A percentile compares a stretch with the other conserved stretches of the same genome.
Evolutionary conservation across 164 flowering plant genomes (phyloP).

Genomic region (Platanus orientalis): DNA sequence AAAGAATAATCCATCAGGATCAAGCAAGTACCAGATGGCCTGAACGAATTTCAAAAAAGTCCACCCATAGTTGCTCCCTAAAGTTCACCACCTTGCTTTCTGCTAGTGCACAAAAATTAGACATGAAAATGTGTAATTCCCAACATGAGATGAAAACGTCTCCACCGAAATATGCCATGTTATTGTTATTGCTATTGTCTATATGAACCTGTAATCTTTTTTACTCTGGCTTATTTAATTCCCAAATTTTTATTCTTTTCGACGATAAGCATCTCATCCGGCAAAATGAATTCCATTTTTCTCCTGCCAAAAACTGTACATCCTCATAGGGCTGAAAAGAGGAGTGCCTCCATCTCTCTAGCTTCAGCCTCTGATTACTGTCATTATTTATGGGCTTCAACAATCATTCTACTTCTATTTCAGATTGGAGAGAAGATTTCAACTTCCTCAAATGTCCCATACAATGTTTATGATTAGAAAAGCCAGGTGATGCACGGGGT

Average conservation of each 20-base stretch:
- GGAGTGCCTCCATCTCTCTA: constrained; percentile 45
- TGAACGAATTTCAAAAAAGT: background rate
- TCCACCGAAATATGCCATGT: constrained; percentile 1
- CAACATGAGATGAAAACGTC: constrained; percentile 1
- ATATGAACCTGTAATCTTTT: constrained; percentile 17
- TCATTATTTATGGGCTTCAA: constrained; percentile 49
- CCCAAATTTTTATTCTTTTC: constrained; percentile 1
- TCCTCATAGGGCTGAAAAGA: constrained; percentile 28
- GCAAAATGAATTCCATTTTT: constrained; percentile 3
- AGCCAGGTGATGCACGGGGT: too few species aligned
- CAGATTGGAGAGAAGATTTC: constrained; percentile 52
- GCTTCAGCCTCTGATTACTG: constrained; percentile 37
- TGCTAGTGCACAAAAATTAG: constrained; percentile 2
- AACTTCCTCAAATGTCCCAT: constrained; percentile 55
- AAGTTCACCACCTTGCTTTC: background rate
- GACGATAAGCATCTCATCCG: constrained; percentile 5
- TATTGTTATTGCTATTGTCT: constrained; percentile 4
- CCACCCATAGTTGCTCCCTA: too few species aligned
- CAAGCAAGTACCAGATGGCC: constrained; percentile 10
- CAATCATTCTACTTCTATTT: constrained; percentile 45
- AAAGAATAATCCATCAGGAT: constrained; percentile 4
- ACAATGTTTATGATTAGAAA: constrained; percentile 50
- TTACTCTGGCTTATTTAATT: constrained; percentile 20
- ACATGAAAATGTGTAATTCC: background rate
- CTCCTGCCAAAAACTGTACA: constrained; percentile 10